Evolutionary conservation across 1,284 basidiomycete species (phyloP).

Genomic region (Xanthoconium separans): DNA sequence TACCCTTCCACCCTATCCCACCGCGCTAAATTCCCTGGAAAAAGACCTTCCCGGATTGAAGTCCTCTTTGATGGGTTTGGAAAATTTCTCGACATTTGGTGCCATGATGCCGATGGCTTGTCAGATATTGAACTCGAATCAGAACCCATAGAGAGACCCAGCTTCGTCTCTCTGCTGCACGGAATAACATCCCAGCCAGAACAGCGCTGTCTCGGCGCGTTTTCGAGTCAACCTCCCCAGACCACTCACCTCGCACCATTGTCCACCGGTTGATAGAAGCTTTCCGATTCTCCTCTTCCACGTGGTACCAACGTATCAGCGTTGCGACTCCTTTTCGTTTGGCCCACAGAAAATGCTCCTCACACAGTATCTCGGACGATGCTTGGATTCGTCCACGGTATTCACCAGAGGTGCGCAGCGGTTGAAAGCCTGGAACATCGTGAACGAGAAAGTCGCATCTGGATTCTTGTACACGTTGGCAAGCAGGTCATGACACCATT

Average conservation of each 20-base stretch:
- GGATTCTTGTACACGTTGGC: too few species aligned
- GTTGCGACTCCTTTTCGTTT: constrained; percentile 78
- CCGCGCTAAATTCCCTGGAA: not conserved
- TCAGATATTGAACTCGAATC: not conserved
- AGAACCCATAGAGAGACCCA: constrained; percentile 22
- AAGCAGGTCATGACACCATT: too few species aligned
- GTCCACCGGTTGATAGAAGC: constrained; percentile 48
- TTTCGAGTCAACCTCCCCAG: constrained; percentile 20
- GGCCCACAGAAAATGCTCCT: constrained; percentile 69
- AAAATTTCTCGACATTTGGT: not conserved
- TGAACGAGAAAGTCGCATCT: constrained; percentile 5
- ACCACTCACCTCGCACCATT: constrained; percentile 38
- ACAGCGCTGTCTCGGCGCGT: constrained; percentile 18
- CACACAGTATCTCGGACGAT: constrained; percentile 49
- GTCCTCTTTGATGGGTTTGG: not conserved
- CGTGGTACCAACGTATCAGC: constrained; percentile 50
- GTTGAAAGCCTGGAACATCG: constrained; percentile 51
- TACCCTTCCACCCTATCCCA: not conserved
- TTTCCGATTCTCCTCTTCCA: constrained; percentile 49
- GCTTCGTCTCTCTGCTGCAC: constrained; percentile 46
- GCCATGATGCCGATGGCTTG: not conserved
- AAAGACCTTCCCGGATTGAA: not conserved
- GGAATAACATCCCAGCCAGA: constrained; percentile 37
- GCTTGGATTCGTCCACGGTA: constrained; percentile 45
- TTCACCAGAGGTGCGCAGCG: constrained; percentile 21